These are phyloP conservation scores for Xylaria sp. DNA, from an alignment of 2,329 filamentous ascomycete genomes.

Conservation along the genomic window DNA sequence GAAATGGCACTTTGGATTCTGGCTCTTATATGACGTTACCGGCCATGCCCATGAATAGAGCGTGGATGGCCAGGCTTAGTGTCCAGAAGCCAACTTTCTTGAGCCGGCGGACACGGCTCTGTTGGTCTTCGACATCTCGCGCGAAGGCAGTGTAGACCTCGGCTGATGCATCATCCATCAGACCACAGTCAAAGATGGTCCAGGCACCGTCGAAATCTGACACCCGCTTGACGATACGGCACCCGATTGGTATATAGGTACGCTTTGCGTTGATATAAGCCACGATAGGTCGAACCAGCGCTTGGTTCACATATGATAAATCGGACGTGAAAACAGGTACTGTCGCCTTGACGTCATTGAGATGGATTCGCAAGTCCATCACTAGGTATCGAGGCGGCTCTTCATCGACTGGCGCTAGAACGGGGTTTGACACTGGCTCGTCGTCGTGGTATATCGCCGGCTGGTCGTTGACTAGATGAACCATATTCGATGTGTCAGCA, in stretches of 20 bases:
- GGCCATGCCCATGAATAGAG: constrained; percentile 92
- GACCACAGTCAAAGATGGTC: constrained; percentile 90
- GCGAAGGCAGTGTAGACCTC: constrained; percentile 97
- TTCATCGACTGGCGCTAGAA: constrained; percentile 35
- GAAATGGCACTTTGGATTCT: neutral
- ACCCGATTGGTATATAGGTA: constrained; percentile 94
- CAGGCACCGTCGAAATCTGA: constrained; percentile 94
- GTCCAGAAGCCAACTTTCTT: constrained; percentile 98
- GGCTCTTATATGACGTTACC: constrained; percentile 70
- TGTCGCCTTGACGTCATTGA: constrained; percentile 92
- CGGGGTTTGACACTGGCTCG: neutral
- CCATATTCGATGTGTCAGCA: constrained; percentile 24
- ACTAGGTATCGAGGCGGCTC: constrained; percentile 81
- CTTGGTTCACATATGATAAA: constrained; percentile 94
- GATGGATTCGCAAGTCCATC: constrained; percentile 92
- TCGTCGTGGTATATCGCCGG: constrained; percentile 12
- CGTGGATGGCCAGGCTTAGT: constrained; percentile 87
- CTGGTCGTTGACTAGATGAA: constrained; percentile 13
- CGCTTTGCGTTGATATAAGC: constrained; percentile 96
- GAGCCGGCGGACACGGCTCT: constrained; percentile 82
- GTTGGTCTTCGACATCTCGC: constrained; percentile 85
- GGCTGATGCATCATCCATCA: constrained; percentile 91
- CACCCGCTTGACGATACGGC: constrained; percentile 87
- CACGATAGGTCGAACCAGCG: constrained; percentile 92
- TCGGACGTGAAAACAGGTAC: constrained; percentile 92